Base-by-base conservation (phyloP, 2,329 filamentous ascomycete genomes). In the Diaporthe sp. region DNA sequence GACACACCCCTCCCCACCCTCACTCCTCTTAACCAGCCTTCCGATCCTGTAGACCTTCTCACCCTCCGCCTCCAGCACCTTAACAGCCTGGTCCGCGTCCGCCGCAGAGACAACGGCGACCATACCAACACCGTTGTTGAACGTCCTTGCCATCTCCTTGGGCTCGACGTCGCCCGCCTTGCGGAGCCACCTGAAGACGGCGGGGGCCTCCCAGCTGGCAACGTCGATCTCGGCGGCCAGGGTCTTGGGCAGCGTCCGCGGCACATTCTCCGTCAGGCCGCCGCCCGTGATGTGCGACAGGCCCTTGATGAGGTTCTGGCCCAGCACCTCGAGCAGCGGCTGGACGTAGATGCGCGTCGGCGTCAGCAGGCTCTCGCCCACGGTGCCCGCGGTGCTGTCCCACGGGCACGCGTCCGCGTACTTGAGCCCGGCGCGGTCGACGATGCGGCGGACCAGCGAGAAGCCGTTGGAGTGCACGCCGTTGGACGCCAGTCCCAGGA, bases 251-350 rank as follows among this genome's bases (percentile, higher is more conserved):
- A 99, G 88, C 94, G 97, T 97, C 77, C 97, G 92, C 39, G 97
- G 97, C 35, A 99, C 93, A 83, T 99, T 99, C 85, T 99, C 97
- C 25, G 93, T 88, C 27, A 99, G 89, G 15, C 97, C 97, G 75
- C 97, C 97, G 68, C 97, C 97, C 0, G 97, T 99, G 85, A 99
- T 98, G 85, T 99, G 97, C 15, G 97, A 94, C 83, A 98, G 93
- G 70, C 97, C 97, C 86, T 98, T 97, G 83, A 98, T 88, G 53
- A 95, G 86, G 13, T 88, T 85, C 77, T 89, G 87, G 63, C 89
- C 84, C 7, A 86, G 82, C 30, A 93, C 90, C 65, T 91, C 89
- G 13, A 98, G 90, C 30, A 97, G 85, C 44, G 93, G 88, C 82
- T 93, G 94, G 79, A 98, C 97, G 84, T 99, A 99, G 82, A 99